Evolutionary conservation across 2,329 filamentous ascomycete species (phyloP).

Genomic region (Curvularia verruculosa): DNA sequence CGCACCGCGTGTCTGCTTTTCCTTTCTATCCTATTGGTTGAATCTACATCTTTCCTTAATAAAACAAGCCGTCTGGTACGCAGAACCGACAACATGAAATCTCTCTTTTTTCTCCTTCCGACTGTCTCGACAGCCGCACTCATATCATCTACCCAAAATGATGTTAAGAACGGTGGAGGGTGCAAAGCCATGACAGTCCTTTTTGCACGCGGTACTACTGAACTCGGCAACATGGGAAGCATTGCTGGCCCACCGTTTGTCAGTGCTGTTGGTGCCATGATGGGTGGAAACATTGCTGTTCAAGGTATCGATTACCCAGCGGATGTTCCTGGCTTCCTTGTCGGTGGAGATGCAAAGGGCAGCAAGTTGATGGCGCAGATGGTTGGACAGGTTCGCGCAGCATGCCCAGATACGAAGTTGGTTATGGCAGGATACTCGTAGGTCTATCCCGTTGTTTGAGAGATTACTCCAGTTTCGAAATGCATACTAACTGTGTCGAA

Average conservation of each 20-base stretch:
- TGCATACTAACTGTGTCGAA: slow-evolving; percentile 18
- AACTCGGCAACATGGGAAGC: slow-evolving; percentile 59
- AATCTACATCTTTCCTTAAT: neutral
- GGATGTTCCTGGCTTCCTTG: slow-evolving; percentile 52
- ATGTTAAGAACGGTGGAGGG: slow-evolving; percentile 33
- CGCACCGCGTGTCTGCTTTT: neutral
- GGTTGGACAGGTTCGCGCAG: slow-evolving; percentile 47
- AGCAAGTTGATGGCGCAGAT: slow-evolving; percentile 54
- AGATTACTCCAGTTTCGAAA: neutral
- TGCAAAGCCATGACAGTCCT: slow-evolving; percentile 60
- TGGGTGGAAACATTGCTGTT: slow-evolving; percentile 55
- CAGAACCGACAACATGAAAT: slow-evolving; percentile 21
- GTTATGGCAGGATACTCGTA: slow-evolving; percentile 58
- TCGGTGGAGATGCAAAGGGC: slow-evolving; percentile 54
- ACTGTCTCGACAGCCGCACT: slow-evolving; percentile 27
- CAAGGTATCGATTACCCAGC: slow-evolving; percentile 64
- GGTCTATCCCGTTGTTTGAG: slow-evolving; percentile 24
- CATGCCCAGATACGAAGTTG: slow-evolving; percentile 55
- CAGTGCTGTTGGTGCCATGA: slow-evolving; percentile 49
- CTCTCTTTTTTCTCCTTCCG: slow-evolving; percentile 17
- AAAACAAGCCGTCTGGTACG: neutral
- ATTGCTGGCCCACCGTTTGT: slow-evolving; percentile 60
- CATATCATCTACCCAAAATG: slow-evolving; percentile 33
- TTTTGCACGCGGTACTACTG: slow-evolving; percentile 63
- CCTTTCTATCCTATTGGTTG: neutral